phyloP scores from a whole-genome alignment of 768 basidiomycete species.

The Rhodosporidiobolus sp. region DNA sequence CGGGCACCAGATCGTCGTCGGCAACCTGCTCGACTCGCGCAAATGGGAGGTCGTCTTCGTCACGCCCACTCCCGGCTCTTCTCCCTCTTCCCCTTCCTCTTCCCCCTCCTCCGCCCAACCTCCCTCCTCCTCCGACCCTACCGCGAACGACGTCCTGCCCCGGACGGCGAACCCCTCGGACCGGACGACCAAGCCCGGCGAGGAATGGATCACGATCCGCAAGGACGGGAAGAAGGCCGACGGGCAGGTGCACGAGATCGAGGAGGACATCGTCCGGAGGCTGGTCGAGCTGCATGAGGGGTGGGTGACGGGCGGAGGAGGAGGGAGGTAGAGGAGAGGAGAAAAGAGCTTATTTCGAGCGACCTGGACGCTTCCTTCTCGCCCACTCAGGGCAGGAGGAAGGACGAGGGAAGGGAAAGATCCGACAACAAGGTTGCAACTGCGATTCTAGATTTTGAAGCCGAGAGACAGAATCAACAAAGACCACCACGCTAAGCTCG shows the following conservation, averaged over 20 bases:
- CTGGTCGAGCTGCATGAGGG: slow-evolving; percentile 67
- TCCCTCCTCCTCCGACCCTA: background rate
- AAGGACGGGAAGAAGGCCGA: slow-evolving; percentile 43
- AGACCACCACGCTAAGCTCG: too few species aligned
- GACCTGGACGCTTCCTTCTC: too few species aligned
- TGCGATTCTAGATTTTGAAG: too few species aligned
- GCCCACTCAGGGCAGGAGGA: too few species aligned
- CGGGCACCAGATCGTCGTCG: slow-evolving; percentile 95
- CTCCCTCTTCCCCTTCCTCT: too few species aligned
- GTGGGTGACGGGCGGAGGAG: slow-evolving; percentile 55
- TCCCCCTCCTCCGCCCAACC: background rate
- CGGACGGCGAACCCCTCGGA: too few species aligned
- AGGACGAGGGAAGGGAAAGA: too few species aligned
- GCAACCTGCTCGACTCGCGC: slow-evolving; percentile 85
- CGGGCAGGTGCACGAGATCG: slow-evolving; percentile 71
- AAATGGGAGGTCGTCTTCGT: slow-evolving; percentile 93
- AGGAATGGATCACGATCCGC: slow-evolving; percentile 42
- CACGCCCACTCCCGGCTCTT: background rate
- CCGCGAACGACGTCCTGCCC: background rate
- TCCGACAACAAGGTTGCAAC: too few species aligned
- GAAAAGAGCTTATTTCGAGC: too few species aligned
- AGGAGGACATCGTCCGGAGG: slow-evolving; percentile 80
- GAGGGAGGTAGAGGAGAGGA: too few species aligned
- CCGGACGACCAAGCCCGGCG: slow-evolving; percentile 19
- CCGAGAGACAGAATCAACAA: too few species aligned